A percentile compares a stretch with the other conserved stretches of the same genome.
Conservation (phyloP, 176 grass and related monocot genomes). For the Aegilops umbellulata region DNA sequence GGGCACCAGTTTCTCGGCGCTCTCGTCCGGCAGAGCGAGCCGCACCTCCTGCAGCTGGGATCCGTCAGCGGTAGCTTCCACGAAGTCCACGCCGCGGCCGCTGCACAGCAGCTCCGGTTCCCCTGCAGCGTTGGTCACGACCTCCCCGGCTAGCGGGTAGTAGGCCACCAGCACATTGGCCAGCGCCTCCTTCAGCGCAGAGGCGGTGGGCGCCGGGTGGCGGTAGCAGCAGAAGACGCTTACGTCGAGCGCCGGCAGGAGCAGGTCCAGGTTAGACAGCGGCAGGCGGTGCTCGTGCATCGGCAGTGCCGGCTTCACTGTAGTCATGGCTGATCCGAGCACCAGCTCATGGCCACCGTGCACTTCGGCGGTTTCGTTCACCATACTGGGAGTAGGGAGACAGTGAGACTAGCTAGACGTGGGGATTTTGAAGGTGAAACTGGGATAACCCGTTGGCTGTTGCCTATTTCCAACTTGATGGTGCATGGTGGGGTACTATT, state of each 20-base stretch:
- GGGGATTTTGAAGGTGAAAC: background rate
- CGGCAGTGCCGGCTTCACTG: constrained; percentile 42
- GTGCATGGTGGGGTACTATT: background rate
- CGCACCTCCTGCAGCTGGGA: constrained; percentile 37
- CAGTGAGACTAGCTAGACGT: background rate
- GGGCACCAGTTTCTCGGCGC: constrained; percentile 54
- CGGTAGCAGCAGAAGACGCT: constrained; percentile 76
- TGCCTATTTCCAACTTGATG: too few species aligned
- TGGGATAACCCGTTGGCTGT: too few species aligned
- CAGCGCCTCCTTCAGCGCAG: constrained; percentile 50
- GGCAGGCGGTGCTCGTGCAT: constrained; percentile 43
- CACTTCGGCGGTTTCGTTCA: background rate
- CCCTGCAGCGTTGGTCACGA: constrained; percentile 39
- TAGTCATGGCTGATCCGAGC: constrained; percentile 10
- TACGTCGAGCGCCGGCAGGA: constrained; percentile 57
- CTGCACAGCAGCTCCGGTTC: constrained; percentile 82
- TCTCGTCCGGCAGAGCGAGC: constrained; percentile 45
- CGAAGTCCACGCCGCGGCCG: constrained; percentile 61
- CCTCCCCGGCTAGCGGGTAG: constrained; percentile 68
- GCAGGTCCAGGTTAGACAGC: constrained; percentile 76
- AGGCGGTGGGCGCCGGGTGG: constrained; percentile 22
- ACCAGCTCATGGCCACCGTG: background rate
- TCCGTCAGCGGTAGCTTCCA: constrained; percentile 26
- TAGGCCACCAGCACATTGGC: constrained; percentile 51
- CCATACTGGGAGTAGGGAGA: background rate